Evolutionary conservation across 768 basidiomycete species (phyloP), one percentile per base, ranked within the genome.

Genomic region (Auricularia sp.): DNA sequence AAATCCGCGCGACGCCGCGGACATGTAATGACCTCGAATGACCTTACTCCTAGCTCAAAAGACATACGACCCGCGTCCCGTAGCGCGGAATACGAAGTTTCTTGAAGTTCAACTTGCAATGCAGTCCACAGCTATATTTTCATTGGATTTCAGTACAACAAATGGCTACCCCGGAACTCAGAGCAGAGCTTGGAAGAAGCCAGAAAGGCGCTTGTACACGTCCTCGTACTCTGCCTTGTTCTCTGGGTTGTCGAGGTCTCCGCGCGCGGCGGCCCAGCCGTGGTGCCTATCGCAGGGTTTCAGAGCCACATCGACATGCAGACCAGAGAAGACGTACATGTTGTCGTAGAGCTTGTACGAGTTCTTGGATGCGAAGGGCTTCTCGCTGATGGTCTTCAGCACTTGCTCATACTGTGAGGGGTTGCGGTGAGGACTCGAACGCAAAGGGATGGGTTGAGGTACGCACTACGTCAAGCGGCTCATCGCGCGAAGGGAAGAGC

Each of bases 241-340:
- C 65, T 85, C 83, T 24, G 76, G 71, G 62, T 86, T 76, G 34
- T 79, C 76, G 63, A 87, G 75, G 70, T 87, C 76, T 1, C 79
- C 85, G 59, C 85, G 77, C 3, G 86, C 86, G 21, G 84, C 86
- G 3, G 85, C 83, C 77, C 81, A 88, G 39, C 85, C 85, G 68
- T 87, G 86, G 75, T 81, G 81, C 76, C 83, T 84, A 64, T 7
- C 14, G 16, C 29, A 59, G 37, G 39, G n/a, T 45, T 29, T 29
- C 33, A 34, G 6, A 21, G 61, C n/a, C 45, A 63, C 7, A 65
- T 1, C 39, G 8, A 62, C 51, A 64, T 66, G 68, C 34, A 36
- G n/a, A 37, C 24, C 37, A 8, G 34, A 56, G 21, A 5, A 29
- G 18, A 72, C 73, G 56, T 65, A 81, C 80, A 82, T 82, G 67